A percentile compares a stretch with the other conserved stretches of the same genome.
Conservation (phyloP, 108 stramenopile species). For the Nitzschia palea region DNA sequence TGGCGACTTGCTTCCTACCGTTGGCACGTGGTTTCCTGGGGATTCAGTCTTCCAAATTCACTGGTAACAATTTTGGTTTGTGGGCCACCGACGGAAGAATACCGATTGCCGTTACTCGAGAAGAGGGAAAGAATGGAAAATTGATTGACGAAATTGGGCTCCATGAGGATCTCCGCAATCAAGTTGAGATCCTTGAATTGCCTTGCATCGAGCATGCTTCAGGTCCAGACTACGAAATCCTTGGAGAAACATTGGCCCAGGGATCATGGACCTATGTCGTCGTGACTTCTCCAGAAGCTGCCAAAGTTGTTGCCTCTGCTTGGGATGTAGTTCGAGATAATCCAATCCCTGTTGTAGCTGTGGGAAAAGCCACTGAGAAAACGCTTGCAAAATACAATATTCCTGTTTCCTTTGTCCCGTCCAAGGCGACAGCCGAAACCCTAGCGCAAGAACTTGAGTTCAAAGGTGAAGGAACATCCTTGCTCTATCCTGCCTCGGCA, state of each 20-base stretch:
- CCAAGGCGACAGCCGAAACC: conserved; percentile 71
- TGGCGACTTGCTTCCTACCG: neutral
- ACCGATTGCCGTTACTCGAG: conserved; percentile 76
- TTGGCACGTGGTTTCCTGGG: neutral
- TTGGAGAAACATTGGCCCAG: conserved; percentile 38
- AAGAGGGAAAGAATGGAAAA: conserved; percentile 83
- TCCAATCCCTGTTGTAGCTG: conserved; percentile 57
- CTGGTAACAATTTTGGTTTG: neutral
- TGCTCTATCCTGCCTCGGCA: conserved; percentile 84
- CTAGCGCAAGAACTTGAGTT: conserved; percentile 64
- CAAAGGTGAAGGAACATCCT: conserved; percentile 34
- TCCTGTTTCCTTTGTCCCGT: conserved; percentile 70
- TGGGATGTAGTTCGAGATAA: conserved; percentile 54
- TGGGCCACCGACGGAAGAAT: neutral
- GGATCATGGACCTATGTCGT: conserved; percentile 67
- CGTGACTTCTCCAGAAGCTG: conserved; percentile 87
- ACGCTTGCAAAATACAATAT: conserved; percentile 47
- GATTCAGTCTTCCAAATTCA: neutral
- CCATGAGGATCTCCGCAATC: conserved; percentile 8
- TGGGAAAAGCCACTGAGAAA: conserved; percentile 79
- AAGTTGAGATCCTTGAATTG: conserved; percentile 56
- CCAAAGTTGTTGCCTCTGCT: conserved; percentile 66
- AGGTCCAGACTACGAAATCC: conserved; percentile 59
- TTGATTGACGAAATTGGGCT: conserved; percentile 46
- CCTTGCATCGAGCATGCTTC: conserved; percentile 86